Evolutionary conservation across 345 rosid genomes (phyloP).

Genomic region (Corchorus capsularis): DNA sequence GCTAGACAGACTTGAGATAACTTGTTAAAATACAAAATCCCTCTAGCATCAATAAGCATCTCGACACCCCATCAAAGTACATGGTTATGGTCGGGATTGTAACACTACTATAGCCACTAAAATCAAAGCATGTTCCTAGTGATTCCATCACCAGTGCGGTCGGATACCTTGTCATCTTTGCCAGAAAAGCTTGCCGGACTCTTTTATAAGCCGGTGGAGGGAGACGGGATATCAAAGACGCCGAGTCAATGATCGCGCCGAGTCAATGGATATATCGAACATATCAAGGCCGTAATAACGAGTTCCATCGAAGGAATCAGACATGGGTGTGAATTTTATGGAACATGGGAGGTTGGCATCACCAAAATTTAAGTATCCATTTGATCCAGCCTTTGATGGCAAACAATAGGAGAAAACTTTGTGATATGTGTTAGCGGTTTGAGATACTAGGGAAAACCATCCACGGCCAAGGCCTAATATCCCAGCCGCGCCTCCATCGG

Average conservation of each 20-base stretch:
- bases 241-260: conserved; percentile 73
- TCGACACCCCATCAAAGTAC: neutral
- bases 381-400: conserved; percentile 56
- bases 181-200: conserved; percentile 41
- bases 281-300: conserved; percentile 68
- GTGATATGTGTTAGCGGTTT: conserved; percentile 56
- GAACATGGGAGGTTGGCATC: conserved; percentile 29
- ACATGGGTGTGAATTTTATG: conserved; percentile 58
- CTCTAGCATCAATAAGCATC: neutral
- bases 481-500: conserved; percentile 55
- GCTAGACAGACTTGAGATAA: neutral
- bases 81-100: conserved; percentile 42
- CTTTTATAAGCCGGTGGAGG: conserved; percentile 63
- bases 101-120: conserved; percentile 36
- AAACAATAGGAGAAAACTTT: conserved; percentile 80
- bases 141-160: conserved; percentile 48
- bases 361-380: conserved; percentile 72
- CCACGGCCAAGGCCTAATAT: conserved; percentile 79
- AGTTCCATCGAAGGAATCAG: conserved; percentile 25
- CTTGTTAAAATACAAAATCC: conserved; percentile 2
- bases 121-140: conserved; percentile 73
- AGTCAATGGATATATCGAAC: conserved; percentile 48
- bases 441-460: conserved; percentile 58
- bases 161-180: conserved; percentile 57
- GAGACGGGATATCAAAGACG: conserved; percentile 76